phyloP scores from a whole-genome alignment of 2,329 filamentous ascomycete species.

The Escovopsis sp. region DNA sequence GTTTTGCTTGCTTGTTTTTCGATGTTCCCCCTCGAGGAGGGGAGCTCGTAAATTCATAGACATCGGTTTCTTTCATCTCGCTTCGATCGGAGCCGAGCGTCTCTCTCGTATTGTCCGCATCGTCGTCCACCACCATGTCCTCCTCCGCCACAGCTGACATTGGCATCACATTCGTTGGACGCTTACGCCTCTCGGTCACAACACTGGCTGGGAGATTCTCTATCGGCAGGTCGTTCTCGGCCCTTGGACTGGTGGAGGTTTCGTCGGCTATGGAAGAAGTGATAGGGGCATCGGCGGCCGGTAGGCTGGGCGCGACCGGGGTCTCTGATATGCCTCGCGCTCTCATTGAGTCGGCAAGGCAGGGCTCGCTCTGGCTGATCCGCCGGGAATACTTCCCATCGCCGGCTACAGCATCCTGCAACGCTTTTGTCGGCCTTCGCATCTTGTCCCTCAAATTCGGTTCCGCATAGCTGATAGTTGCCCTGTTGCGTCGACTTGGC shows the following conservation, averaged over 20 bases:
- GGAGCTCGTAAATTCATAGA: constrained; percentile 40
- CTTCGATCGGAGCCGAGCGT: constrained; percentile 9
- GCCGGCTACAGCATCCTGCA: constrained; percentile 60
- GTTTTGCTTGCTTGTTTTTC: constrained; percentile 12
- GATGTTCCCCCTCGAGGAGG: constrained; percentile 26
- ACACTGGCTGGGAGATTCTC: constrained; percentile 18
- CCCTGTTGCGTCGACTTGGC: constrained; percentile 50
- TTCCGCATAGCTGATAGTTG: constrained; percentile 66
- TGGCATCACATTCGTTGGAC: constrained; percentile 18
- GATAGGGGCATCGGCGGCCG: no score
- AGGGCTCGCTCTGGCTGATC: constrained; percentile 21
- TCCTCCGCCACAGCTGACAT: constrained; percentile 6
- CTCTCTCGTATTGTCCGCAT: constrained; percentile 4
- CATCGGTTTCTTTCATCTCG: constrained; percentile 24
- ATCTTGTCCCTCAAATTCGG: constrained; percentile 73
- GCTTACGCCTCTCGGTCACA: constrained; percentile 26
- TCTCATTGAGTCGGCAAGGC: constrained; percentile 12
- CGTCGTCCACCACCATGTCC: constrained; percentile 3
- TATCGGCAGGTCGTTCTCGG: constrained; percentile 21
- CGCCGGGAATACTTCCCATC: constrained; percentile 38
- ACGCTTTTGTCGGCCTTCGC: constrained; percentile 62
- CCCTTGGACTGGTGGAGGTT: constrained; percentile 25
- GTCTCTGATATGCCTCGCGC: constrained; percentile 12
- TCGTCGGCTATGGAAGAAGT: constrained; percentile 2
- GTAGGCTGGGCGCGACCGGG: no score